These are phyloP conservation scores for Pugionium dolabratum DNA, from an alignment of 345 rosid species.

Conservation along the genomic window DNA sequence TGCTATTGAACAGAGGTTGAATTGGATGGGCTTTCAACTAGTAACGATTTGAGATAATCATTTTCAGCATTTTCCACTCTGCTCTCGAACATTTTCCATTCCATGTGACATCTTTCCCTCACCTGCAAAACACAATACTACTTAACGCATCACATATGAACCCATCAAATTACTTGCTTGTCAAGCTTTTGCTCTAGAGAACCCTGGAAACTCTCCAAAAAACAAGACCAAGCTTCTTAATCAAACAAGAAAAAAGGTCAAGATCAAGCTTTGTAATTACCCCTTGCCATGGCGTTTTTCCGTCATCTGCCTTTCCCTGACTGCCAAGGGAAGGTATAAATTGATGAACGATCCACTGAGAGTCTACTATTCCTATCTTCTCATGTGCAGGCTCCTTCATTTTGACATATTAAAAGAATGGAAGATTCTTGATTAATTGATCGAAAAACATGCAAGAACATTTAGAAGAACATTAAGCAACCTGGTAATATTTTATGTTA, in stretches of 20 bases:
- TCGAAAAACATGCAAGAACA: background rate
- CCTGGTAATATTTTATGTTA: constrained; percentile 29
- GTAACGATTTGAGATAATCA: constrained; percentile 44
- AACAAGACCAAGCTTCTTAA: background rate
- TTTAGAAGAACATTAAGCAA: background rate
- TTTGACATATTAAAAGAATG: constrained; percentile 4
- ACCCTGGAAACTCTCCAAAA: background rate
- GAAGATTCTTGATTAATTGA: background rate
- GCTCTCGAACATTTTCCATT: constrained; percentile 74
- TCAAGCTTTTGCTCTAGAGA: background rate
- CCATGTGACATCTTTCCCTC: constrained; percentile 64
- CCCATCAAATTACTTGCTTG: constrained; percentile 16
- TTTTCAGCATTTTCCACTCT: constrained; percentile 70
- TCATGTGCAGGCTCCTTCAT: constrained; percentile 80
- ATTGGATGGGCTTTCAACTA: constrained; percentile 28
- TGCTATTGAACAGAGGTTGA: constrained; percentile 37
- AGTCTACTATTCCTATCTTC: constrained; percentile 91
- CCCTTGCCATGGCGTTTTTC: constrained; percentile 83
- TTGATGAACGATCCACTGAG: constrained; percentile 97
- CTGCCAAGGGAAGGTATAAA: constrained; percentile 79
- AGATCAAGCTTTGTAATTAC: constrained; percentile 43
- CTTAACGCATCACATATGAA: background rate
- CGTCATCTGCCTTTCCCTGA: constrained; percentile 62
- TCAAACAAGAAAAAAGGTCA: too few species aligned
- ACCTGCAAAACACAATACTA: constrained; percentile 50